These are phyloP conservation scores for Remersonia thermophila DNA, from an alignment of 2,329 filamentous ascomycete genomes.

Conservation along the genomic window DNA sequence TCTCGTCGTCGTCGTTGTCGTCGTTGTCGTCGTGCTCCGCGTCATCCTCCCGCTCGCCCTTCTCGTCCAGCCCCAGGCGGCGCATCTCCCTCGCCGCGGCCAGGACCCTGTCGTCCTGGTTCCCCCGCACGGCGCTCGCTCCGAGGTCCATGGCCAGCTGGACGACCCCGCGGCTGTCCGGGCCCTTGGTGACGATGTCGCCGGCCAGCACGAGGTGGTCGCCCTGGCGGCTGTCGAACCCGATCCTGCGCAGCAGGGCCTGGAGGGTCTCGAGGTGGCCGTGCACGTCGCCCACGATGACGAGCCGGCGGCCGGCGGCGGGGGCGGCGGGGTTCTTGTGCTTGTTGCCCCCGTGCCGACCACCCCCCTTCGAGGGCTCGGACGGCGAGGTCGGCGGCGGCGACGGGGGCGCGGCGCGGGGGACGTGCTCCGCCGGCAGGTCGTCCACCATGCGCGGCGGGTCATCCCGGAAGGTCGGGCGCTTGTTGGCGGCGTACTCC, in stretches of 20 bases:
- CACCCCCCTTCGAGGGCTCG: slow-evolving; percentile 12
- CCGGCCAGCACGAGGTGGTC: slow-evolving; percentile 71
- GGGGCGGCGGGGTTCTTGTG: not conserved
- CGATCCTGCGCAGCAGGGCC: slow-evolving; percentile 52
- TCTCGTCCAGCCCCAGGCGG: slow-evolving; percentile 7
- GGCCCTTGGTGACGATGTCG: slow-evolving; percentile 77
- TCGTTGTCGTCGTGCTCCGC: slow-evolving; percentile 6
- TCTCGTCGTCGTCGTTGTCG: not conserved
- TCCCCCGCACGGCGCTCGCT: slow-evolving; percentile 77
- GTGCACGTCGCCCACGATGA: slow-evolving; percentile 87
- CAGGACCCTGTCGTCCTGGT: slow-evolving; percentile 84
- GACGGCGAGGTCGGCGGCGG: slow-evolving; percentile 13
- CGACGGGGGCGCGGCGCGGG: slow-evolving; percentile 13
- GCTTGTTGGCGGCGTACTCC: slow-evolving; percentile 28
- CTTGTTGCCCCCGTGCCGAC: not conserved
- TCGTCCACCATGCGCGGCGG: slow-evolving; percentile 19
- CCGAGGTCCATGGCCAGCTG: slow-evolving; percentile 59
- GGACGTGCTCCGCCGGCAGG: slow-evolving; percentile 20
- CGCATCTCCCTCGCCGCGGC: slow-evolving; percentile 38
- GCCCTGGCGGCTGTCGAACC: slow-evolving; percentile 41
- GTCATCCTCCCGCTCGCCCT: slow-evolving; percentile 7
- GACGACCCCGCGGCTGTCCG: slow-evolving; percentile 68
- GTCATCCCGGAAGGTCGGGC: slow-evolving; percentile 25
- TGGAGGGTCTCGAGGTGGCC: slow-evolving; percentile 62
- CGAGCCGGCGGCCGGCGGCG: slow-evolving; percentile 42